Conservation (phyloP, 352 stramenopile species). For the Peronosclerospora sorghi region DNA sequence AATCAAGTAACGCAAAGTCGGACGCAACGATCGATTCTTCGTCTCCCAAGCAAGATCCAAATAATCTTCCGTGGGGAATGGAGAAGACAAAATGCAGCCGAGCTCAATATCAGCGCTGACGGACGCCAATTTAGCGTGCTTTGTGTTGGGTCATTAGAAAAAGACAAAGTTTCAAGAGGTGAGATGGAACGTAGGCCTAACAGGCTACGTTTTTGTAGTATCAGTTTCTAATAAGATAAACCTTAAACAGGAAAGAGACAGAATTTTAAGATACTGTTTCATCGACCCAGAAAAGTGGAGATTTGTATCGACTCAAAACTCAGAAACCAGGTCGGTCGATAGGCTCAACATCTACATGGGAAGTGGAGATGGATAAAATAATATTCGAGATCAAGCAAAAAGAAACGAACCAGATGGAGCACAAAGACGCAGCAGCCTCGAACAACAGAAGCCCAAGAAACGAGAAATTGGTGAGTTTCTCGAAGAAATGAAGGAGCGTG, state of each 20-base stretch:
- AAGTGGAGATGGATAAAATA: slow-evolving; percentile 58
- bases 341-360: not conserved
- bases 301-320: no score
- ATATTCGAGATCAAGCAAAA: slow-evolving; percentile 65
- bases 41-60: slow-evolving; percentile 13
- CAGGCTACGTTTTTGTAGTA: no score
- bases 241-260: slow-evolving; percentile 46
- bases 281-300: no score
- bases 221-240: slow-evolving; percentile 3
- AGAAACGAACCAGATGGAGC: slow-evolving; percentile 16
- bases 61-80: no score
- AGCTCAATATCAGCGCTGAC: slow-evolving; percentile 80
- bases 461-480: slow-evolving; percentile 84
- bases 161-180: no score
- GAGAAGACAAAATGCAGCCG: no score
- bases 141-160: no score
- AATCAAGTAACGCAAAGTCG: slow-evolving; percentile 5
- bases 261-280: not conserved
- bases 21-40: not conserved
- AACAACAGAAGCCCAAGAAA: slow-evolving; percentile 23
- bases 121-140: no score
- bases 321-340: no score
- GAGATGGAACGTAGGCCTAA: slow-evolving; percentile 1
- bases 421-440: slow-evolving; percentile 7
- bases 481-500: slow-evolving; percentile 79